Evolutionary conservation across 208 protist genomes (phyloP).

Genomic region (Endotrypanum monterogeii): DNA sequence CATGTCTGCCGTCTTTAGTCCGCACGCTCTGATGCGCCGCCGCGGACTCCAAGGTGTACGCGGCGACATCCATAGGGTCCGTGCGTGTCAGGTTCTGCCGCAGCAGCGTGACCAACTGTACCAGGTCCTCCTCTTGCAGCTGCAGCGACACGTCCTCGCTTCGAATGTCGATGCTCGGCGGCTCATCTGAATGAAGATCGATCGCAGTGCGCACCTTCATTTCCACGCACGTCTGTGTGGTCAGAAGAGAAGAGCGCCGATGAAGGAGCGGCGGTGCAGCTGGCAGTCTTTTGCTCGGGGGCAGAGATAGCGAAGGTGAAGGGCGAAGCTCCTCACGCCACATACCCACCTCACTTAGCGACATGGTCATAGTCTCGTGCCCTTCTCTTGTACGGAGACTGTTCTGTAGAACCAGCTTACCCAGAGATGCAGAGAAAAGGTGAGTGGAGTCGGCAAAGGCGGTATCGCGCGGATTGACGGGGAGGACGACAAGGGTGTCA

Average conservation of each 20-base stretch:
- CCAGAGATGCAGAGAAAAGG: slow-evolving; percentile 57
- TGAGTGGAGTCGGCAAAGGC: slow-evolving; percentile 3
- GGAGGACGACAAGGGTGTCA: slow-evolving; percentile 63
- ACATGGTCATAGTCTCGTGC: slow-evolving; percentile 68
- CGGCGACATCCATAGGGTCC: slow-evolving; percentile 21
- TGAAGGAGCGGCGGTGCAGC: neutral
- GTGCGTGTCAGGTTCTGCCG: slow-evolving; percentile 64
- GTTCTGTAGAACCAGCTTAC: slow-evolving; percentile 63
- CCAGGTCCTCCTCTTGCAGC: slow-evolving; percentile 50
- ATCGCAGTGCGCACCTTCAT: slow-evolving; percentile 59
- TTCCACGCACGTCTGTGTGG: slow-evolving; percentile 46
- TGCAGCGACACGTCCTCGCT: slow-evolving; percentile 54
- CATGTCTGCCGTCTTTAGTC: slow-evolving; percentile 2
- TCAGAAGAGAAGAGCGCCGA: slow-evolving; percentile 40
- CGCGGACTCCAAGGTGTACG: slow-evolving; percentile 14
- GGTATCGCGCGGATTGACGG: slow-evolving; percentile 56
- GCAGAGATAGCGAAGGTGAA: neutral
- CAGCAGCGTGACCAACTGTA: slow-evolving; percentile 58
- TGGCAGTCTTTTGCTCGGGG: neutral
- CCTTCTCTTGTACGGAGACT: slow-evolving; percentile 60
- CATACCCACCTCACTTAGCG: slow-evolving; percentile 65
- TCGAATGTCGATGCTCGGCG: slow-evolving; percentile 46
- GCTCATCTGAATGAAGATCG: slow-evolving; percentile 54
- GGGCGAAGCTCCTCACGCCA: slow-evolving; percentile 22
- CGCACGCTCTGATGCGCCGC: slow-evolving; percentile 13